Percentiles rank a stretch among this genome's conserved stretches.
Conservation (phyloP, 495 filamentous ascomycete genomes). For the Penicillium fimorum region DNA sequence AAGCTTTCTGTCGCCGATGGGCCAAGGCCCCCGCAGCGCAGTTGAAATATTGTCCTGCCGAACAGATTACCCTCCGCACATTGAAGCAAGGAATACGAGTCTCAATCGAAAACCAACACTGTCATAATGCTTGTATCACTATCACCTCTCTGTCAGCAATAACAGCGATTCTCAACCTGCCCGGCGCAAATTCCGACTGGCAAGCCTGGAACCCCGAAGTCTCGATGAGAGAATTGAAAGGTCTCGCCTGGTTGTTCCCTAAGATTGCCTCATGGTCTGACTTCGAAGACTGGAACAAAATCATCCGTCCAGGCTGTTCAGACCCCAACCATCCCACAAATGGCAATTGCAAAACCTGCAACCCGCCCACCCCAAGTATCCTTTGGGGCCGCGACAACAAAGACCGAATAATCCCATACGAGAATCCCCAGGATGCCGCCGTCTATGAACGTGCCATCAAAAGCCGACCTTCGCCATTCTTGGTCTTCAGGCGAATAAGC, state of each 20-base stretch:
- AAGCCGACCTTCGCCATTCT: conserved; percentile 45
- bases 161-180: conserved; percentile 12
- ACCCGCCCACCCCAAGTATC: conserved; percentile 41
- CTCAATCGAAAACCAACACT: conserved; percentile 18
- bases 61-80: conserved; percentile 14
- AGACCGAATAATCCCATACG: conserved; percentile 36
- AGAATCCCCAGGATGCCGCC: conserved; percentile 46
- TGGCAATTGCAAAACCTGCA: conserved; percentile 36
- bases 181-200: conserved; percentile 16
- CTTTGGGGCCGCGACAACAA: conserved; percentile 35
- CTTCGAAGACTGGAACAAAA: conserved; percentile 28
- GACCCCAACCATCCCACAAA: not conserved
- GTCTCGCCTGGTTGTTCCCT: conserved; percentile 34
- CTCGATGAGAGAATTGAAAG: conserved; percentile 22
- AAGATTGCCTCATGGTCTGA: conserved; percentile 19
- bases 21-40: conserved; percentile 5
- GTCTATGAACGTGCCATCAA: conserved; percentile 50
- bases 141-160: conserved; percentile 26
- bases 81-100: conserved; percentile 14
- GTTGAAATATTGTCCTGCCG: conserved; percentile 12
- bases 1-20: conserved; percentile 32
- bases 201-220: conserved; percentile 22
- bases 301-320: conserved; percentile 2
- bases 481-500: conserved; percentile 40
- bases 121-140: conserved; percentile 29